These are phyloP conservation scores for Trichoderma cornu-damae DNA, from an alignment of 2,329 filamentous ascomycete species.

Conservation along the genomic window DNA sequence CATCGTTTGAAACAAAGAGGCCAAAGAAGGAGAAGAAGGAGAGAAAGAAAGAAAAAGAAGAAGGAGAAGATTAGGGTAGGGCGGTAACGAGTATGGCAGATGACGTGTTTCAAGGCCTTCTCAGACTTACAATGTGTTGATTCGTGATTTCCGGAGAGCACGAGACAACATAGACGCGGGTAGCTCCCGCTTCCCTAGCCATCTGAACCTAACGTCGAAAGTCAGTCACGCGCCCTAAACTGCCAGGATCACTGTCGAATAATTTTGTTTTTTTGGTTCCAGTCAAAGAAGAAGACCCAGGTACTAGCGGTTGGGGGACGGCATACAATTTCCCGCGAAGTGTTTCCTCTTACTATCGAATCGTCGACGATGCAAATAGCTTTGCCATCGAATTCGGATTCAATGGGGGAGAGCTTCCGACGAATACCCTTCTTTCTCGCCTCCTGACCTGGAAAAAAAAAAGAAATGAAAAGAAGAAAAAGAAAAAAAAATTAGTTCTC, in stretches of 20 bases:
- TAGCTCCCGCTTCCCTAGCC: constrained; percentile 78
- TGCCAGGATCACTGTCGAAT: not conserved
- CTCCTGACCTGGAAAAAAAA: constrained; percentile 47
- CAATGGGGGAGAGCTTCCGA: constrained; percentile 82
- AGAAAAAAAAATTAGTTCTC: not conserved
- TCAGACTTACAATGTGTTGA: constrained; percentile 70
- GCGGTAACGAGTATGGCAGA: no score
- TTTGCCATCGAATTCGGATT: constrained; percentile 74
- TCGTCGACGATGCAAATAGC: constrained; percentile 63
- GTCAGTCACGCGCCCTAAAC: not conserved
- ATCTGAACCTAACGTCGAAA: constrained; percentile 44
- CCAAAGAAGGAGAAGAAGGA: no score
- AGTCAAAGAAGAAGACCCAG: not conserved
- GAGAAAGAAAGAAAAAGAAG: no score
- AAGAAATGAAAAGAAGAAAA: no score
- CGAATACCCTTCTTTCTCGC: constrained; percentile 80
- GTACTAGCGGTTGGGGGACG: not conserved
- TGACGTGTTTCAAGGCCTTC: no score
- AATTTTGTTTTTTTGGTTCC: not conserved
- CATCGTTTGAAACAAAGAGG: not conserved
- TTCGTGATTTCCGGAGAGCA: constrained; percentile 79
- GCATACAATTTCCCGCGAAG: constrained; percentile 25
- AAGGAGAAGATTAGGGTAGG: no score
- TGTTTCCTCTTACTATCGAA: constrained; percentile 32
- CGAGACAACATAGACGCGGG: constrained; percentile 75